Evolutionary conservation across 768 basidiomycete genomes (phyloP), one percentile per base, ranked within the genome.

Genomic region (Lenzites betulinus): DNA sequence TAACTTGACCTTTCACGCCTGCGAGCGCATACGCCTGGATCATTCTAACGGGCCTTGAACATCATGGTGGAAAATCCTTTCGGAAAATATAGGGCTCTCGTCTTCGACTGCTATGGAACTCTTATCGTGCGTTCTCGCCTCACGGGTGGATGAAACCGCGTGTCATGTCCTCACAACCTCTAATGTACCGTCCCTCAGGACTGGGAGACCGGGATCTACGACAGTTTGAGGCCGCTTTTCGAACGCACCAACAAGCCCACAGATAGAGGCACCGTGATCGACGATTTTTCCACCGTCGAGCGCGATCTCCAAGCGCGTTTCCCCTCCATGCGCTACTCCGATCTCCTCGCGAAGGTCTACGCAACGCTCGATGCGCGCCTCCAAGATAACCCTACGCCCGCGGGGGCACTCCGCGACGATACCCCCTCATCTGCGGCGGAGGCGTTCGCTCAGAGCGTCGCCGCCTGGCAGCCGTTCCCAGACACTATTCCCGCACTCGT

Each of bases 71-170:
- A 22, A 56, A 46, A 43, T 51, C 18, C 47, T 3, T 53, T 74
- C 39, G 54, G 69, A 2, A 65, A 72, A 46, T 72, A 66, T 70
- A 78, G 77, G 59, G 81, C 80, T 23, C 79, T 92, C 43, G 75
- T 90, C 49, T 89, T 90, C 68, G 90, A 93, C 64, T 86, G 89
- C 60, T 92, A 91, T 63, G 90, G 87, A 3, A 92, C 90, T 0
- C 82, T 92, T 51, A 74, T 83, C 44, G 85, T 85, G 70, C 52
- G 78, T 70, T 18, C 13, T 9, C 47, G 3, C 8, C 3, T 12
- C 26, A 8, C 30, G 20, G 26, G 8, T 18, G 26, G 30, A 26
- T 58, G 15, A 25, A 41, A 13, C 28, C 30, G 18, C 4, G 41
- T 51, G 50, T 26, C 15, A 48, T 23, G 28, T 11, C 4, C 30